These are phyloP conservation scores for Rhizopogon salebrosus DNA, from an alignment of 768 basidiomycete genomes.

Conservation along the genomic window DNA sequence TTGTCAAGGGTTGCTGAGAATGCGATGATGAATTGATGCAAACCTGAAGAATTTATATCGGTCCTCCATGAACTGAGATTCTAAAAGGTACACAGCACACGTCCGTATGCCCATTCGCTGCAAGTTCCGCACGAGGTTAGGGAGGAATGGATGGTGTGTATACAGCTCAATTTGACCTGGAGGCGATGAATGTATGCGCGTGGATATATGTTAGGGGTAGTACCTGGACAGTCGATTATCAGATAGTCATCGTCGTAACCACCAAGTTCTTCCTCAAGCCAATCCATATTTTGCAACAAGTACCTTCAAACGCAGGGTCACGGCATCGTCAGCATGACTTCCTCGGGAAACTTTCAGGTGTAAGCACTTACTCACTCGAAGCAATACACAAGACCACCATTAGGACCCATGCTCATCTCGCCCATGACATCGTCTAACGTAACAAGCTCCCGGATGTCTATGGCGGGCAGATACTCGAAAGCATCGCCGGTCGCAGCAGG, in stretches of 20 bases:
- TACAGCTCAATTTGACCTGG: conserved; percentile 97
- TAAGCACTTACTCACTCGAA: conserved; percentile 88
- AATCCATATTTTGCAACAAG: conserved; percentile 94
- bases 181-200: conserved; percentile 5
- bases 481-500: conserved; percentile 84
- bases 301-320: conserved; percentile 52
- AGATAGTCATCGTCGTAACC: conserved; percentile 95
- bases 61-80: conserved; percentile 99
- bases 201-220: conserved; percentile 9
- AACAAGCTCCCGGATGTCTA: conserved; percentile 93
- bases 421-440: conserved; percentile 94
- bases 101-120: conserved; percentile 74
- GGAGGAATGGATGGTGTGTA: conserved; percentile 96
- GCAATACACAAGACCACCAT: conserved; percentile 95
- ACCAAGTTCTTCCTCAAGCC: conserved; percentile 95
- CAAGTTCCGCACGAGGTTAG: conserved; percentile 76
- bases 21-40: conserved; percentile 3
- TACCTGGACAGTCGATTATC: conserved; percentile 88
- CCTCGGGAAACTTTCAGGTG: not conserved
- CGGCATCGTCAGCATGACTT: not conserved
- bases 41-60: conserved; percentile 96
- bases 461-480: conserved; percentile 87
- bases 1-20: not conserved
- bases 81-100: conserved; percentile 90
- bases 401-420: conserved; percentile 92